Base-by-base conservation (phyloP, 1,284 basidiomycete genomes). In the Ustilago vetiveriae region DNA sequence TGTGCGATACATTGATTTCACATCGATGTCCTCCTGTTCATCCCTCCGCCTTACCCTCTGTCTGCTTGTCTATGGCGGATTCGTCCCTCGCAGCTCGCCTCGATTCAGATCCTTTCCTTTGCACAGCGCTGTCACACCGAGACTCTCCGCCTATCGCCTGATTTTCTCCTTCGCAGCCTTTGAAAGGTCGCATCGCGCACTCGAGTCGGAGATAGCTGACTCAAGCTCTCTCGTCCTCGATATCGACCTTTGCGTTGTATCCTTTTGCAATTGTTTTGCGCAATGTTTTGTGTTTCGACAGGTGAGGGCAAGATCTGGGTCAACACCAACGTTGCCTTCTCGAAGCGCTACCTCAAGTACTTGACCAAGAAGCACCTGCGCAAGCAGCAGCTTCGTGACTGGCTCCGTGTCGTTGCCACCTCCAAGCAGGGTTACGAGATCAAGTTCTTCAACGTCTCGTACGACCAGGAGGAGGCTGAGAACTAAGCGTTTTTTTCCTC, bases 291-390 rank as follows among this genome's bases (percentile, higher is more conserved):
- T 8, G 7, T 23, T 35, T 3, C 7, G n/a, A 62, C 66, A 78
- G 78, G 78, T 49, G 81, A 83, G 55, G 82, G 82, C 69, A 83
- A 84, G 79, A 81, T 84, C 75, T 75, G 77, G 70, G 72, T 84
- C 70, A 82, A 78, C 67, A 80, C 83, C 56, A 76, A 75, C 58
- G 79, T 83, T 51, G 80, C 83, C 64, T 82, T 83, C 74, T 83
- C 82, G 48, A 82, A 82, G 80, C 80, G 83, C 45, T 84, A 83
- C 81, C 80, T 84, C 76, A 84, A 84, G 78, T 84, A 83, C 78
- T 67, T 84, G 19, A 83, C 83, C 66, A 84, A 84, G 79, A 82
- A 82, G 76, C 81, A 77, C 72, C 71, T 81, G 52, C 75, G 76
- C 74, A 78, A 81, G 59, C 71, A 75, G 54, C 76, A 78, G 72